phyloP scores from a whole-genome alignment of 306 rosid species.

The Vicia sativa region DNA sequence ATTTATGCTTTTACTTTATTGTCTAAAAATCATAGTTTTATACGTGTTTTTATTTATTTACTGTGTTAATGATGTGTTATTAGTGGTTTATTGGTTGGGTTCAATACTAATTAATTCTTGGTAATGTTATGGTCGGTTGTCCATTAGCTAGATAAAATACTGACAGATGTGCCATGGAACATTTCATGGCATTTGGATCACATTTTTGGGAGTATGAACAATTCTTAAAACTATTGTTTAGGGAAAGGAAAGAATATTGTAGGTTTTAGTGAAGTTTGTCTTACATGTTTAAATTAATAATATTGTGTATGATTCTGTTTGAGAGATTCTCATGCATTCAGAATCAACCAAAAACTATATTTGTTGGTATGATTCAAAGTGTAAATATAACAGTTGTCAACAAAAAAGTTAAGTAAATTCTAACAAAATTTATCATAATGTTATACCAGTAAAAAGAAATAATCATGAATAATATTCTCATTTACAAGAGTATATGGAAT shows the following conservation, averaged over 20 bases:
- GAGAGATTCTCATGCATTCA: not conserved
- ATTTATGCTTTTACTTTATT: not conserved
- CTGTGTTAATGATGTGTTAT: not conserved
- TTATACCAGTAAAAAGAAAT: no score
- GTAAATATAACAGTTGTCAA: no score
- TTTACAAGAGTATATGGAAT: no score
- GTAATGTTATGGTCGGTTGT: constrained; percentile 1
- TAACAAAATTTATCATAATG: no score
- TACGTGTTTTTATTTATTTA: not conserved
- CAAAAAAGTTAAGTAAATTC: no score
- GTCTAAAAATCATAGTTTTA: not conserved
- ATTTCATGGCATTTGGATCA: not conserved
- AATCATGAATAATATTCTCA: no score
- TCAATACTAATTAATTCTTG: not conserved
- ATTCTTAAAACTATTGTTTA: not conserved
- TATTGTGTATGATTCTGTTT: not conserved
- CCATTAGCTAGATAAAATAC: not conserved
- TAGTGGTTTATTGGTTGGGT: constrained; percentile 9
- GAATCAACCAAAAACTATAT: not conserved
- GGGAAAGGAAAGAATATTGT: not conserved
- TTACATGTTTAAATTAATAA: not conserved
- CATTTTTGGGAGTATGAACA: not conserved
- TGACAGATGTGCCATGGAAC: not conserved
- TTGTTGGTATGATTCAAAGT: not conserved
- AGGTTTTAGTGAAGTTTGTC: not conserved